A percentile compares a stretch with the other conserved stretches of the same genome.
Evolutionary conservation across 2,329 filamentous ascomycete genomes (phyloP).

Genomic region (Trichoderma koningiopsis): DNA sequence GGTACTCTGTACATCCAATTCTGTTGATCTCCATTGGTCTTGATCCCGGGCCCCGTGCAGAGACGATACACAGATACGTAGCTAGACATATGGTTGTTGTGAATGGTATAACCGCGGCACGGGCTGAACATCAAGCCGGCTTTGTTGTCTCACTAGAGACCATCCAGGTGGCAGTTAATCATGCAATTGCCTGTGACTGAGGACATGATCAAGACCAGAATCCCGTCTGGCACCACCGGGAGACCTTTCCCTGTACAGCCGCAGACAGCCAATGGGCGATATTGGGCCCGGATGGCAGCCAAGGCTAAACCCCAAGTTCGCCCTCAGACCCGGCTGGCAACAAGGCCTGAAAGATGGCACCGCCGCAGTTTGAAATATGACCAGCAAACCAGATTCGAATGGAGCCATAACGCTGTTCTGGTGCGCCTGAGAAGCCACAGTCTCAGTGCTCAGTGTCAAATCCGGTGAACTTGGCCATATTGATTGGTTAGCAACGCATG

Average conservation of each 20-base stretch:
- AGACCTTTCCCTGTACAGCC: constrained; percentile 11
- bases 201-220: neutral
- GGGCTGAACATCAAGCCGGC: constrained; percentile 2
- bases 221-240: constrained; percentile 14
- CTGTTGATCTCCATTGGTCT: constrained; percentile 9
- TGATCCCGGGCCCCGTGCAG: neutral
- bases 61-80: neutral
- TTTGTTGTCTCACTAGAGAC: constrained; percentile 2
- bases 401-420: constrained; percentile 8
- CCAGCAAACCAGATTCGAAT: neutral
- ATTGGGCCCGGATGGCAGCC: constrained; percentile 14
- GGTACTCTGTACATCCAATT: constrained; percentile 12
- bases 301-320: constrained; percentile 10
- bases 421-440: constrained; percentile 7
- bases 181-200: constrained; percentile 7
- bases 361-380: constrained; percentile 14
- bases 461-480: neutral
- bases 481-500: constrained; percentile 19
- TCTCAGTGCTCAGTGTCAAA: constrained; percentile 18
- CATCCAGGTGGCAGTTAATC: constrained; percentile 21
- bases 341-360: constrained; percentile 5
- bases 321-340: constrained; percentile 4
- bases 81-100: constrained; percentile 2
- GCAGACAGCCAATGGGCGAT: neutral
- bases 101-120: neutral